phyloP scores from a whole-genome alignment of 2,329 filamentous ascomycete species.

The Penicillium vulpinum region DNA sequence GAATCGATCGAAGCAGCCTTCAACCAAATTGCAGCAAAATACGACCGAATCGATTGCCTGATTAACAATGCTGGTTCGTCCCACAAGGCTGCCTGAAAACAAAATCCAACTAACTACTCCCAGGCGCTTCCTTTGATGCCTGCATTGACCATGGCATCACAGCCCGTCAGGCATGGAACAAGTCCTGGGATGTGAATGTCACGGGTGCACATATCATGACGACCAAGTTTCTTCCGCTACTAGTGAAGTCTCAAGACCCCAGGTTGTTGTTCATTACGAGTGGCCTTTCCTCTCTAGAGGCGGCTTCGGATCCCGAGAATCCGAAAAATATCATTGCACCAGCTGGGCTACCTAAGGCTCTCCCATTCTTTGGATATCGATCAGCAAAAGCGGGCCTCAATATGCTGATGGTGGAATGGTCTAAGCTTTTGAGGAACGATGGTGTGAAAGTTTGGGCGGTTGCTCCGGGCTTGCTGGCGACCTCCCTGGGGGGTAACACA shows the following conservation, averaged over 20 bases:
- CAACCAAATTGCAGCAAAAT: neutral
- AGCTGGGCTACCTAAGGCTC: slow-evolving; percentile 18
- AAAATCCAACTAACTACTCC: neutral
- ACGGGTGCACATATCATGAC: slow-evolving; percentile 50
- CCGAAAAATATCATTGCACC: slow-evolving; percentile 10
- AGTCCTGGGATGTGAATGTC: slow-evolving; percentile 54
- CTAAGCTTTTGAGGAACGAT: slow-evolving; percentile 41
- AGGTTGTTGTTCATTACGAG: slow-evolving; percentile 37
- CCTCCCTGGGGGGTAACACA: slow-evolving; percentile 19
- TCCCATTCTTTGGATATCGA: slow-evolving; percentile 19
- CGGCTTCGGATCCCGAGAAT: slow-evolving; percentile 9
- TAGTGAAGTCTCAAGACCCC: slow-evolving; percentile 49
- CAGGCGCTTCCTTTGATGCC: slow-evolving; percentile 13
- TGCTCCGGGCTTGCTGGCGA: slow-evolving; percentile 50
- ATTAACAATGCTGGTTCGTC: slow-evolving; percentile 16
- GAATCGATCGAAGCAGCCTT: slow-evolving; percentile 14
- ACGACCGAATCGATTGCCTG: slow-evolving; percentile 5
- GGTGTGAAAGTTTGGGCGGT: slow-evolving; percentile 53
- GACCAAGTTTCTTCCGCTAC: slow-evolving; percentile 53
- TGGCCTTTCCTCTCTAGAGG: slow-evolving; percentile 11
- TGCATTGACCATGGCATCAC: slow-evolving; percentile 7
- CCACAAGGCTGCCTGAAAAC: neutral
- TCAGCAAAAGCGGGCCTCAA: slow-evolving; percentile 49
- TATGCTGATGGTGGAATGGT: slow-evolving; percentile 54
- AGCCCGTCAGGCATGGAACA: slow-evolving; percentile 29